These are phyloP conservation scores for Aspergillus sp. DNA, from an alignment of 2,329 filamentous ascomycete genomes.

Conservation along the genomic window DNA sequence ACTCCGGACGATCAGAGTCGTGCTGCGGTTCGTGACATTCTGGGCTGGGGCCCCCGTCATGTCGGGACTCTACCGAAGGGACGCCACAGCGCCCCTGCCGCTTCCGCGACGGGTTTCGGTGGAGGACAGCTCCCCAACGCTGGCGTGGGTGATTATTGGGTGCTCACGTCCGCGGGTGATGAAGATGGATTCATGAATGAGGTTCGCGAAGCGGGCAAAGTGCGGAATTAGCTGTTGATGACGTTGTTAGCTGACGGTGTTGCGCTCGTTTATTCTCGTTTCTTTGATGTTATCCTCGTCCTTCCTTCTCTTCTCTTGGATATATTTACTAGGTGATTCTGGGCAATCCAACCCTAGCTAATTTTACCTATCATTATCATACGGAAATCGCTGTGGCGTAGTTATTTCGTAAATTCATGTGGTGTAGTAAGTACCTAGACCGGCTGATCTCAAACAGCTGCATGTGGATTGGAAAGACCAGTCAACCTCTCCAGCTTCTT, in stretches of 20 bases:
- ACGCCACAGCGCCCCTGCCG: constrained; percentile 35
- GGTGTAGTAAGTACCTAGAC: no score
- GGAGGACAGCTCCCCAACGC: constrained; percentile 36
- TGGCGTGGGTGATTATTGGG: constrained; percentile 42
- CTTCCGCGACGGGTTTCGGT: constrained; percentile 32
- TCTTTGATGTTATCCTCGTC: constrained; percentile 3
- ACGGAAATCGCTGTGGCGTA: no score
- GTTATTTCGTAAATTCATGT: no score
- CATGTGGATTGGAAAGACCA: no score
- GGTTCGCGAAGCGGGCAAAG: constrained; percentile 43
- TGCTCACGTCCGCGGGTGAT: constrained; percentile 36
- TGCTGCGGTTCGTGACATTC: constrained; percentile 29
- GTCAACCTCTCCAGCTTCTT: no score
- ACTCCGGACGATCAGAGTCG: constrained; percentile 38
- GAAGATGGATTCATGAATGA: constrained; percentile 44
- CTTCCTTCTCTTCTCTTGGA: constrained; percentile 1
- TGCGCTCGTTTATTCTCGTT: constrained; percentile 10
- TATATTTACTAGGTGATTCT: constrained; percentile 1
- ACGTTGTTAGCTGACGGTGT: constrained; percentile 9
- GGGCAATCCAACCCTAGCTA: background rate
- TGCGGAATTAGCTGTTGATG: constrained; percentile 20
- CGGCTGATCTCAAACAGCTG: no score
- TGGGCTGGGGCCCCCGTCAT: constrained; percentile 38
- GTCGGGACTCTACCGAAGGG: constrained; percentile 32
- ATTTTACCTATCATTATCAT: background rate